Conservation (phyloP, 768 basidiomycete genomes). For the Mycena amicta region DNA sequence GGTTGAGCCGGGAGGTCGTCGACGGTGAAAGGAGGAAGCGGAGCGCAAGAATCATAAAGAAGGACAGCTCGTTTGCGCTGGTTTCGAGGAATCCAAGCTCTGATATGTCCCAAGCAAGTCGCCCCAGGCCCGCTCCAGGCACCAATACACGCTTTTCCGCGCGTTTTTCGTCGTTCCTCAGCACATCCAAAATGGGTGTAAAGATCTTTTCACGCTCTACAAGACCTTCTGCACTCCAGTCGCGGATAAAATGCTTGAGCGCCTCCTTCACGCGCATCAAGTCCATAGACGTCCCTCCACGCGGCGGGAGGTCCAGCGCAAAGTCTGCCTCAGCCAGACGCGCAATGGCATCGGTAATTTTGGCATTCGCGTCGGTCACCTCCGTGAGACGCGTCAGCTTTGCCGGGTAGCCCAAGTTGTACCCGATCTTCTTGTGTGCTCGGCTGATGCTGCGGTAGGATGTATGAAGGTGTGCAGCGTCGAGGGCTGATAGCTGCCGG, state of each 20-base stretch:
- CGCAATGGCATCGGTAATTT: conserved; percentile 43
- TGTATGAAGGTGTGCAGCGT: conserved; percentile 42
- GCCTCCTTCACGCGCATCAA: conserved; percentile 57
- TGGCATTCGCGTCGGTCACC: conserved; percentile 42
- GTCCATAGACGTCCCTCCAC: conserved; percentile 32
- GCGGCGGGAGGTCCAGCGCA: conserved; percentile 26
- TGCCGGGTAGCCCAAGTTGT: conserved; percentile 53
- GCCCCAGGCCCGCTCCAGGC: conserved; percentile 64
- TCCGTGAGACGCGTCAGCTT: conserved; percentile 51
- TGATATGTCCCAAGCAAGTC: conserved; percentile 72
- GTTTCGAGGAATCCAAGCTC: conserved; percentile 54
- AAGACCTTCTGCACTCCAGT: conserved; percentile 66
- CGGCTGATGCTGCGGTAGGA: conserved; percentile 49
- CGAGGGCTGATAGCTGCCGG: conserved; percentile 40
- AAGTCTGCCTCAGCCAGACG: conserved; percentile 37
- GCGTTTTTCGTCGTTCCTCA: conserved; percentile 38
- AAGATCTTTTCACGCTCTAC: conserved; percentile 59
- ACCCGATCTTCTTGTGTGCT: conserved; percentile 50
- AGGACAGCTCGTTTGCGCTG: conserved; percentile 65
- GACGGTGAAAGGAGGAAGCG: conserved; percentile 57
- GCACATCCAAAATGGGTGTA: conserved; percentile 54
- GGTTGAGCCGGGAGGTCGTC: conserved; percentile 40
- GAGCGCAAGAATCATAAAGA: conserved; percentile 65
- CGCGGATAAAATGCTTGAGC: conserved; percentile 69
- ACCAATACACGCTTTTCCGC: conserved; percentile 50